Percentiles rank a stretch among this genome's conserved stretches.
phyloP scores from a whole-genome alignment of 2,329 filamentous ascomycete species.

The Elsinoe fawcettii region DNA sequence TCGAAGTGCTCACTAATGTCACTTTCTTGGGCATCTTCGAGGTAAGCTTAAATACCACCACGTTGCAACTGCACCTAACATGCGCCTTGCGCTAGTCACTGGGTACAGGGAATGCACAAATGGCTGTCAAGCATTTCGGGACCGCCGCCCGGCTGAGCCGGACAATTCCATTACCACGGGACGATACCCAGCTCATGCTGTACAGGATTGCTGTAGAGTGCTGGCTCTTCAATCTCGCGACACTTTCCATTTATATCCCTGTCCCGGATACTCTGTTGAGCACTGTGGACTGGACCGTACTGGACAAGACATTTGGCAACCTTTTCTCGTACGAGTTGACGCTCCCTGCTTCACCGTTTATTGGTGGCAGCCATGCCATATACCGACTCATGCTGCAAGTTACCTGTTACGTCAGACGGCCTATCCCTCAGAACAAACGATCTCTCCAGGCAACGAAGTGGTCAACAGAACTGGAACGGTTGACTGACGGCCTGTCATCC shows the following conservation, averaged over 20 bases:
- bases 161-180: not conserved
- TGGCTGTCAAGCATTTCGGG: no score
- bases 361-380: not conserved
- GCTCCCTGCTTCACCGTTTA: not conserved
- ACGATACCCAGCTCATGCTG: not conserved
- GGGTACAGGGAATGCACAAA: no score
- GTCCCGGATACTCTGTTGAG: not conserved
- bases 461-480: not conserved
- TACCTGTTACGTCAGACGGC: not conserved
- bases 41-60: not conserved
- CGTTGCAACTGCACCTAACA: not conserved
- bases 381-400: not conserved
- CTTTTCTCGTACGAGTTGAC: not conserved
- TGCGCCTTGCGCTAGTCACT: no score
- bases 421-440: not conserved
- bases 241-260: not conserved
- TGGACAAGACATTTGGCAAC: not conserved
- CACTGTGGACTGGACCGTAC: not conserved
- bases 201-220: not conserved
- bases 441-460: not conserved
- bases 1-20: not conserved
- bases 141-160: not conserved
- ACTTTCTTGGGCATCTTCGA: not conserved
- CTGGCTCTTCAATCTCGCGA: not conserved
- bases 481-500: not conserved